phyloP scores from a whole-genome alignment of 306 rosid species.

The Citrullus colocynthis region DNA sequence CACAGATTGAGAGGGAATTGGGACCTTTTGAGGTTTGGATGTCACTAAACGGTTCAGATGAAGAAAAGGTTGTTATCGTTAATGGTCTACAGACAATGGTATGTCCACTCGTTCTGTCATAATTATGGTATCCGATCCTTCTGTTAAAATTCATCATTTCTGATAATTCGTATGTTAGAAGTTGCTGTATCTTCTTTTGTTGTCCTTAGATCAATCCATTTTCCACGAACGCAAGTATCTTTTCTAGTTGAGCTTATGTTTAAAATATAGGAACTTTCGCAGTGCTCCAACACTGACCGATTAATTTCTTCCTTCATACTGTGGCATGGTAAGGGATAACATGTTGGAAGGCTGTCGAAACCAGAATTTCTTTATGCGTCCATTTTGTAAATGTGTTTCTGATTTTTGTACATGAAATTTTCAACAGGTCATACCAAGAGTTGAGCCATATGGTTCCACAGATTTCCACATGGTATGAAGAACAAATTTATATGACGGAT shows the following conservation, averaged over 20 bases:
- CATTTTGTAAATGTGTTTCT: conserved; percentile 1
- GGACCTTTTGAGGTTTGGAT: conserved; percentile 85
- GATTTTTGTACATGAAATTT: conserved; percentile 2
- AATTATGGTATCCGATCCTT: not conserved
- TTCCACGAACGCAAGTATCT: not conserved
- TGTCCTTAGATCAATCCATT: not conserved
- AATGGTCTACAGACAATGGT: conserved; percentile 87
- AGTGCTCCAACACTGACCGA: not conserved
- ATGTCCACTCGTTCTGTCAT: conserved; percentile 12
- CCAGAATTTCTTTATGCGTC: not conserved
- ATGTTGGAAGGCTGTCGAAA: not conserved
- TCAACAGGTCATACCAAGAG: conserved; percentile 23
- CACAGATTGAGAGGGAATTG: conserved; percentile 63
- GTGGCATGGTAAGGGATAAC: not conserved
- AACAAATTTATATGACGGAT: not conserved
- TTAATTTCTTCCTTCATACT: not conserved
- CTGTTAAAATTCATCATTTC: not conserved
- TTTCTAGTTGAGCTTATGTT: not conserved
- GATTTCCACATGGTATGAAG: conserved; percentile 46
- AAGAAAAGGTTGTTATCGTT: conserved; percentile 47
- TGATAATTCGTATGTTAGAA: not conserved
- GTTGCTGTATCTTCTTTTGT: not conserved
- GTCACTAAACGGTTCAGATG: conserved; percentile 36
- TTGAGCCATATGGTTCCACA: conserved; percentile 28
- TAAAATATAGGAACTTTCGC: not conserved